A percentile compares a stretch with the other conserved stretches of the same genome.
These are phyloP conservation scores for Heterobasidion occidentale DNA, from an alignment of 1,284 basidiomycete species.

Conservation along the genomic window DNA sequence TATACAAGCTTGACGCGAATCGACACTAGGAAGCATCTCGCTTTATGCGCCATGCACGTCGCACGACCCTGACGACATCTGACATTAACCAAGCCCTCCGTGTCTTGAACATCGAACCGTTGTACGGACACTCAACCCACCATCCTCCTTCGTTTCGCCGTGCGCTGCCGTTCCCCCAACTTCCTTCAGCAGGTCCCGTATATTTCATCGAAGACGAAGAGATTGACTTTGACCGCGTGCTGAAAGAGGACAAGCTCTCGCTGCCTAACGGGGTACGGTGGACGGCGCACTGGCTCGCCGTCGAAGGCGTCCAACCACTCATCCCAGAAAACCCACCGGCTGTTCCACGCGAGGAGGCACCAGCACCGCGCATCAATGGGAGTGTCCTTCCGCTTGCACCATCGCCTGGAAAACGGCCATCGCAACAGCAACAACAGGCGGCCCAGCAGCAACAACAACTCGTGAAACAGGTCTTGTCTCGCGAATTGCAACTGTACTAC, in stretches of 20 bases:
- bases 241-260: constrained; percentile 76
- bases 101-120: constrained; percentile 88
- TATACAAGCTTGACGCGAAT: background rate
- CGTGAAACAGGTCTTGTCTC: constrained; percentile 90
- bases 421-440: constrained; percentile 30
- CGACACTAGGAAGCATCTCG: constrained; percentile 79
- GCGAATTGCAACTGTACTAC: constrained; percentile 95
- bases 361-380: background rate
- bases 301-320: constrained; percentile 95
- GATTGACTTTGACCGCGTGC: constrained; percentile 89
- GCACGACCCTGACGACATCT: constrained; percentile 79
- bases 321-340: constrained; percentile 95
- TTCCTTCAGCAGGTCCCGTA: constrained; percentile 55
- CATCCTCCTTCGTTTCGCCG: constrained; percentile 70
- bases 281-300: constrained; percentile 95
- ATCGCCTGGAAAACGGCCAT: constrained; percentile 28
- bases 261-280: constrained; percentile 72
- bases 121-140: constrained; percentile 73
- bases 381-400: constrained; percentile 22
- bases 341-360: constrained; percentile 46
- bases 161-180: constrained; percentile 58
- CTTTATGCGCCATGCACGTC: constrained; percentile 92
- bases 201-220: constrained; percentile 97
- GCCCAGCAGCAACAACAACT: constrained; percentile 45
- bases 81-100: constrained; percentile 94